Conservation (phyloP, 73 alveolate genomes). For the Urostyla sp. region DNA sequence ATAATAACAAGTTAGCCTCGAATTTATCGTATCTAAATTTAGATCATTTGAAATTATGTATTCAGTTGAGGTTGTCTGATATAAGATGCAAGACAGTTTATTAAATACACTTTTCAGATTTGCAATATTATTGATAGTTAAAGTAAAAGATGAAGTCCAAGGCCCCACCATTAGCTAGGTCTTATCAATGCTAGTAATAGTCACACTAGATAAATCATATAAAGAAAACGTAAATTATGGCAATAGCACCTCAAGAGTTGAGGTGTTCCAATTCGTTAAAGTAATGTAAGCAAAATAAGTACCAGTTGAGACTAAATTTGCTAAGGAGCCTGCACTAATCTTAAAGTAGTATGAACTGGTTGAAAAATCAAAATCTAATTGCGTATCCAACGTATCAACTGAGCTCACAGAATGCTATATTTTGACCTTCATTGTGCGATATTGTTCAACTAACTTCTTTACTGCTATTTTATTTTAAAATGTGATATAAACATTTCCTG, state of each 20-base stretch:
- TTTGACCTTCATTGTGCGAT: no score
- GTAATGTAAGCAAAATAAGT: neutral
- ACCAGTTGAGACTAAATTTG: neutral
- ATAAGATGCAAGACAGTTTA: neutral
- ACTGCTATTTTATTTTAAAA: no score
- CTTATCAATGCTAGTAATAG: neutral
- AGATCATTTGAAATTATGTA: neutral
- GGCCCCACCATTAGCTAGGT: constrained; percentile 18
- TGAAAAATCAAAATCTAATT: no score
- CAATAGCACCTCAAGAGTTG: no score
- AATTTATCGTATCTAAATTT: neutral
- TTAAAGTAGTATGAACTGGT: neutral
- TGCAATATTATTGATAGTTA: neutral
- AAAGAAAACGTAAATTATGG: no score
- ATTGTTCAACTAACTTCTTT: no score
- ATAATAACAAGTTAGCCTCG: neutral
- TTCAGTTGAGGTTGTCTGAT: neutral
- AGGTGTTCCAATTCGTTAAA: no score
- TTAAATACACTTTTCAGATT: neutral
- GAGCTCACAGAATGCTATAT: no score
- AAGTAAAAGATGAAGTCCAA: neutral
- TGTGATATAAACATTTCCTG: no score
- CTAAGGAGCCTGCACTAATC: neutral
- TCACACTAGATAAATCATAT: neutral
- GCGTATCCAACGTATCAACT: no score